A percentile compares a stretch with the other conserved stretches of the same genome.
These are phyloP conservation scores for Yarrowia sp. DNA, from an alignment of 805 yeast genomes.

Conservation along the genomic window DNA sequence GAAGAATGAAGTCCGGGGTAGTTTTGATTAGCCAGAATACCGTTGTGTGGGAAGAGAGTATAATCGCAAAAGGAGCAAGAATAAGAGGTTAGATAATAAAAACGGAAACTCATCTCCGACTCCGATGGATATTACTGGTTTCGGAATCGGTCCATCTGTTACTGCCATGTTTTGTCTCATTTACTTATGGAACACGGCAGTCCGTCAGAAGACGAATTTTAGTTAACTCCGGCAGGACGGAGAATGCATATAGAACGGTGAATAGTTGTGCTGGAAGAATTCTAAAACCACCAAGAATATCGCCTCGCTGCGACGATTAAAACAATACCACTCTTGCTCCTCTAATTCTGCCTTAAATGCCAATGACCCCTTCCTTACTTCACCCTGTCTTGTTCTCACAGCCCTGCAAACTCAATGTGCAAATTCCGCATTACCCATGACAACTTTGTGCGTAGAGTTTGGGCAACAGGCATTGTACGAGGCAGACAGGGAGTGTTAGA, in stretches of 20 bases:
- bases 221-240: too few species aligned
- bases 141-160: neutral
- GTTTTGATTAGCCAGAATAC: neutral
- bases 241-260: too few species aligned
- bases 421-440: constrained; percentile 16
- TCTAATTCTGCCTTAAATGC: too few species aligned
- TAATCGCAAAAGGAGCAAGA: neutral
- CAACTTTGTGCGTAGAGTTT: neutral
- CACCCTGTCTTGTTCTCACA: neutral
- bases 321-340: neutral
- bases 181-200: too few species aligned
- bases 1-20: constrained; percentile 8
- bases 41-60: neutral
- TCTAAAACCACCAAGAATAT: neutral
- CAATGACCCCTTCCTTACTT: too few species aligned
- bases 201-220: too few species aligned
- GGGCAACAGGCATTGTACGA: neutral
- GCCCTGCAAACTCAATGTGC: neutral
- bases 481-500: neutral
- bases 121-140: neutral
- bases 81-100: too few species aligned
- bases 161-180: too few species aligned
- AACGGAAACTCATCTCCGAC: neutral
- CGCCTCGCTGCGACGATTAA: neutral
- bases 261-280: neutral